Conservation (phyloP, 208 protist species). For the Crithidia fasciculata region DNA sequence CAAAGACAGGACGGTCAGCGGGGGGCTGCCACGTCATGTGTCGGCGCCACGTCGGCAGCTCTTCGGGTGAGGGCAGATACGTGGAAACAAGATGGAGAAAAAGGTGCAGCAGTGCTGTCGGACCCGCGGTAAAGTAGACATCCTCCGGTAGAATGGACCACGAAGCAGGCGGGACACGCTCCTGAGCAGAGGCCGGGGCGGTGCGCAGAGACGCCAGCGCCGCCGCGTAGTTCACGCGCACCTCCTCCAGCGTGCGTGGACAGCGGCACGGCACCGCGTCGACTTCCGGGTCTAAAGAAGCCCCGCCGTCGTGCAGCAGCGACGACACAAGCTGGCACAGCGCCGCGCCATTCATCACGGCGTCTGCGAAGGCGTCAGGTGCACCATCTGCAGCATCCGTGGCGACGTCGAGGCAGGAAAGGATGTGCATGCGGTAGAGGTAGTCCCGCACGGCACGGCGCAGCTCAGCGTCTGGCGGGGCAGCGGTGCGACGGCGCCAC, state of each 20-base stretch:
- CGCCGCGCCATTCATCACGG: conserved; percentile 73
- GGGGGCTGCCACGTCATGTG: conserved; percentile 53
- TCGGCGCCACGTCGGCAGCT: conserved; percentile 26
- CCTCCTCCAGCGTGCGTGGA: conserved; percentile 52
- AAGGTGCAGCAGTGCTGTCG: conserved; percentile 46
- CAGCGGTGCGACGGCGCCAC: conserved; percentile 22
- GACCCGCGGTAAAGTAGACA: conserved; percentile 38
- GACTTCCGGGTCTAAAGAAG: too few relatives aligned
- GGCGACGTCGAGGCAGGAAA: conserved; percentile 30
- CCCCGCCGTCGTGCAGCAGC: conserved; percentile 19
- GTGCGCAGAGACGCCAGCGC: conserved; percentile 26
- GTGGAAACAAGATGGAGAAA: conserved; percentile 56
- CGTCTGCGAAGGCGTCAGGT: conserved; percentile 47
- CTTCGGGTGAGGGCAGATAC: conserved; percentile 49
- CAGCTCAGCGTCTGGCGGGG: conserved; percentile 34
- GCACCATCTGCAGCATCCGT: not conserved
- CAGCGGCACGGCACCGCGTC: conserved; percentile 36
- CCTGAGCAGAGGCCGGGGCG: conserved; percentile 12
- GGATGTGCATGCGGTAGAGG: conserved; percentile 73
- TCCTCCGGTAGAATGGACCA: conserved; percentile 53
- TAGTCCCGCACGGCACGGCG: conserved; percentile 66
- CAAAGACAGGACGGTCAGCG: conserved; percentile 15
- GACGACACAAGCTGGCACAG: conserved; percentile 54
- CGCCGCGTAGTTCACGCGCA: conserved; percentile 54
- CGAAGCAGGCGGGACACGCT: conserved; percentile 27